Conservation (phyloP, 441 rosid species). For the Gossypium armourianum region DNA sequence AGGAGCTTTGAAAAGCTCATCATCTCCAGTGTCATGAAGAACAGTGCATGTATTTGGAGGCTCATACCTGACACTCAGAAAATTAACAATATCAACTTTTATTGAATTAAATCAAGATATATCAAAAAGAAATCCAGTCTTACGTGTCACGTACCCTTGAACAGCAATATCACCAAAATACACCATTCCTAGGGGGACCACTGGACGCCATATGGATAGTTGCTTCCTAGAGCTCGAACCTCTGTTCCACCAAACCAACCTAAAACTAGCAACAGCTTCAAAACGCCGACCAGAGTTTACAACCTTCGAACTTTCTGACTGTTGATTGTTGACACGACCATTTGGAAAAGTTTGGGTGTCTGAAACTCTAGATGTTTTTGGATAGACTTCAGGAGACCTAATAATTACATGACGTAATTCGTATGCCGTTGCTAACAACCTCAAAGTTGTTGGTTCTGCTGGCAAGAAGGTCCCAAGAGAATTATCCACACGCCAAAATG, state of each 20-base stretch:
- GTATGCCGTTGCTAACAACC: conserved; percentile 50
- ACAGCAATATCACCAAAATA: conserved; percentile 91
- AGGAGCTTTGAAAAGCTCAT: conserved; percentile 55
- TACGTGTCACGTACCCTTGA: conserved; percentile 51
- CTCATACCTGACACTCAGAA: conserved; percentile 49
- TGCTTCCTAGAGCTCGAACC: conserved; percentile 59
- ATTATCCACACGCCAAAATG: conserved; percentile 90
- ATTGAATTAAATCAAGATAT: not conserved
- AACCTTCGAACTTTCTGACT: conserved; percentile 28
- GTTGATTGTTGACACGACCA: conserved; percentile 24
- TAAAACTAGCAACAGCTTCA: conserved; percentile 76
- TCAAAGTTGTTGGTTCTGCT: conserved; percentile 44
- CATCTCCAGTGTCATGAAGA: conserved; percentile 60
- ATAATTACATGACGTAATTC: conserved; percentile 64
- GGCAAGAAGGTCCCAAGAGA: conserved; percentile 82
- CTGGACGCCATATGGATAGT: conserved; percentile 85
- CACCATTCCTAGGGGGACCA: conserved; percentile 62
- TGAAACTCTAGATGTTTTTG: conserved; percentile 27
- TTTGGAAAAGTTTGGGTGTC: conserved; percentile 29
- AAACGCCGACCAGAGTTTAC: conserved; percentile 46
- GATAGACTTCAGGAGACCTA: conserved; percentile 39
- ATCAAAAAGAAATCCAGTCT: conserved; percentile 6
- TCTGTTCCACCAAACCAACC: conserved; percentile 79
- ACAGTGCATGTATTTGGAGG: conserved; percentile 75
- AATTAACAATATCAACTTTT: conserved; percentile 13